phyloP scores from a whole-genome alignment of 495 filamentous ascomycete genomes.

The Lineolata rhizophorae region DNA sequence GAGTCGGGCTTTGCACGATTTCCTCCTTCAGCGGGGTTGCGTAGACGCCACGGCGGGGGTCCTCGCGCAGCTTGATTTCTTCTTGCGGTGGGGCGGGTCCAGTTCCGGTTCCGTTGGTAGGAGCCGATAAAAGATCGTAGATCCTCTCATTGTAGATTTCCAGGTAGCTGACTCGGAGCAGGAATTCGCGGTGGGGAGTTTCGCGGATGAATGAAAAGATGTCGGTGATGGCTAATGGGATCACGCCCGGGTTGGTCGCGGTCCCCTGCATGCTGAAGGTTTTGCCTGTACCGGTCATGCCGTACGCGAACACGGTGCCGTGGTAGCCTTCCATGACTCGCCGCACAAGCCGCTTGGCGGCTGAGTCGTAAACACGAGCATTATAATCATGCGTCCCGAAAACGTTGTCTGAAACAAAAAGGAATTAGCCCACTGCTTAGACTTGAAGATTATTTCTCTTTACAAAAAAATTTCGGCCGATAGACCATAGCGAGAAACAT shows the following conservation, averaged over 20 bases:
- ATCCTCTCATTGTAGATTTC: slow-evolving; percentile 99
- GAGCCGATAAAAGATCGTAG: slow-evolving; percentile 70
- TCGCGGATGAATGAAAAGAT: slow-evolving; percentile 98
- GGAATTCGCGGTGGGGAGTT: slow-evolving; percentile 81
- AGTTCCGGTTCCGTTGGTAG: slow-evolving; percentile 21
- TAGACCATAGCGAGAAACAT: neutral
- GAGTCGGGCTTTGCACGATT: slow-evolving; percentile 93
- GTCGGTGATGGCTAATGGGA: slow-evolving; percentile 90
- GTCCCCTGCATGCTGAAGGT: slow-evolving; percentile 99
- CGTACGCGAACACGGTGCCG: slow-evolving; percentile 95
- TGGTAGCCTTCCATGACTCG: slow-evolving; percentile 98
- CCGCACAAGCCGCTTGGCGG: slow-evolving; percentile 80
- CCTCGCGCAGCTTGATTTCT: slow-evolving; percentile 91
- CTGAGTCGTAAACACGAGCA: slow-evolving; percentile 77
- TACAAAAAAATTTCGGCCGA: too few relatives aligned
- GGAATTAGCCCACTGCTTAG: too few relatives aligned
- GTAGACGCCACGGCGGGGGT: slow-evolving; percentile 90
- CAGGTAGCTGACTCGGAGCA: slow-evolving; percentile 90
- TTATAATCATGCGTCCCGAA: slow-evolving; percentile 87
- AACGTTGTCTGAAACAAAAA: slow-evolving; percentile 64
- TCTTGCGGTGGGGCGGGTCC: slow-evolving; percentile 33
- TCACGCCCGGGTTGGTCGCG: slow-evolving; percentile 88
- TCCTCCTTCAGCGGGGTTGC: slow-evolving; percentile 92
- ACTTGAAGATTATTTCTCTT: too few relatives aligned
- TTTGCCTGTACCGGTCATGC: slow-evolving; percentile 97